A percentile compares a stretch with the other conserved stretches of the same genome.
These are phyloP conservation scores for Aspergillus ellipticus DNA, from an alignment of 495 filamentous ascomycete genomes.

Conservation along the genomic window DNA sequence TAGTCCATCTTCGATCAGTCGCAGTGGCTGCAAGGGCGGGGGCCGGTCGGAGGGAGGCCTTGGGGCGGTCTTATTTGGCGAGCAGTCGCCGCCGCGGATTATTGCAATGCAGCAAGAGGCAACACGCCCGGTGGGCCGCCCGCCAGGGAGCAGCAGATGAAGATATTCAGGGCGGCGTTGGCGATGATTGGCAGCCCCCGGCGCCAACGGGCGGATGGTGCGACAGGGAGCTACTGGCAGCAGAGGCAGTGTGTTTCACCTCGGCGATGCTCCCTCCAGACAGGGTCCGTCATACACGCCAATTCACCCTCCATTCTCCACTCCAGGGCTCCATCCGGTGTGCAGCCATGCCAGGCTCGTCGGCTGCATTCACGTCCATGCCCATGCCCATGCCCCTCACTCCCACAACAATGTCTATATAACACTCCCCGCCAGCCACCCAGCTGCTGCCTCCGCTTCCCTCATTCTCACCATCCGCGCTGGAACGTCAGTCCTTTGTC, in stretches of 20 bases:
- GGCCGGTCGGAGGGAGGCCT: too few species aligned
- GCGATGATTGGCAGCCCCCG: neutral
- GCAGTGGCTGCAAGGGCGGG: too few species aligned
- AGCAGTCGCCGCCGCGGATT: too few species aligned
- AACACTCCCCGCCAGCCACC: slow-evolving; percentile 13
- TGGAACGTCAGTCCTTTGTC: slow-evolving; percentile 24
- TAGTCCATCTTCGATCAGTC: too few species aligned
- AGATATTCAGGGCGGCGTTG: neutral
- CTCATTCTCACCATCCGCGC: slow-evolving; percentile 17
- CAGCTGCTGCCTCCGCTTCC: slow-evolving; percentile 4
- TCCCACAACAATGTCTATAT: slow-evolving; percentile 12
- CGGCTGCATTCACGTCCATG: too few species aligned
- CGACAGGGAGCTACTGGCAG: neutral
- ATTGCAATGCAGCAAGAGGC: too few species aligned
- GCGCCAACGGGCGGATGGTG: slow-evolving; percentile 1
- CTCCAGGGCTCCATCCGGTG: neutral
- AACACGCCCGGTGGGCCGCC: too few species aligned
- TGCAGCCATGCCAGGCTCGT: too few species aligned
- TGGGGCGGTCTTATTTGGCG: too few species aligned
- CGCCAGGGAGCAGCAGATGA: neutral
- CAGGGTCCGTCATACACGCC: too few species aligned
- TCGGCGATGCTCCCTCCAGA: neutral
- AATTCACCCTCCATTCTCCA: neutral
- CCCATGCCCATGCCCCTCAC: too few species aligned
- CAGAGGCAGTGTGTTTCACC: neutral